Conservation (phyloP, 2,329 filamentous ascomycete species). For the Beauveria australis region DNA sequence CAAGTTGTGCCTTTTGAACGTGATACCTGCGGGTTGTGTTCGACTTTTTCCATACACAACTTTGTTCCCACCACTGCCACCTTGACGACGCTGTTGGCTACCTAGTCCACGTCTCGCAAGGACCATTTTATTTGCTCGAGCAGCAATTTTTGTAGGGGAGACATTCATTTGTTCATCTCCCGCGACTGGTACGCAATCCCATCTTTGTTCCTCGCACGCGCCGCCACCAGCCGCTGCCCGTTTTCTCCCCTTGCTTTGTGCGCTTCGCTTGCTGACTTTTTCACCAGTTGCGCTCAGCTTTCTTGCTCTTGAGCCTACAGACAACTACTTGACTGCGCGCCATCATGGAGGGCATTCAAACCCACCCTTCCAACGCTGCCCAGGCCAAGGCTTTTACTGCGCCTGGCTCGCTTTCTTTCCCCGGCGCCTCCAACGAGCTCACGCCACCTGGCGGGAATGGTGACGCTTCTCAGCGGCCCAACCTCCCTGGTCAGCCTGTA, state of each 20-base stretch:
- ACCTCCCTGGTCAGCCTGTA: constrained; percentile 44
- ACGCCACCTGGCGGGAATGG: constrained; percentile 71
- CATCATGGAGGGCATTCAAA: constrained; percentile 82
- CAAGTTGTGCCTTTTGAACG: constrained; percentile 19
- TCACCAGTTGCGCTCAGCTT: constrained; percentile 26
- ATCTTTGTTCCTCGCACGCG: constrained; percentile 22
- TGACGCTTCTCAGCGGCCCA: constrained; percentile 35
- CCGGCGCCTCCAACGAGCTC: constrained; percentile 72
- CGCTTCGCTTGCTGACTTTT: constrained; percentile 18
- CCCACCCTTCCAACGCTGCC: constrained; percentile 81
- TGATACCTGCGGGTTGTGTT: constrained; percentile 21
- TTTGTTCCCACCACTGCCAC: not conserved
- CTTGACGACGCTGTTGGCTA: constrained; percentile 16
- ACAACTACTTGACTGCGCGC: constrained; percentile 12
- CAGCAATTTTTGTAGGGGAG: constrained; percentile 59
- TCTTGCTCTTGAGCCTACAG: constrained; percentile 12
- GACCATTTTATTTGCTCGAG: constrained; percentile 19
- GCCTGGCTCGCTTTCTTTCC: constrained; percentile 85
- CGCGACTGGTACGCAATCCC: constrained; percentile 52
- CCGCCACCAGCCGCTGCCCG: not conserved
- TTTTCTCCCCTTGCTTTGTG: not conserved
- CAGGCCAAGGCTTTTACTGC: constrained; percentile 96
- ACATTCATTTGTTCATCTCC: constrained; percentile 99
- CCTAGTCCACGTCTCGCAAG: constrained; percentile 16
- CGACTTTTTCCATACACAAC: not conserved